Evolutionary conservation across 1,284 basidiomycete genomes (phyloP).

Genomic region (Hymenochaete sp.): DNA sequence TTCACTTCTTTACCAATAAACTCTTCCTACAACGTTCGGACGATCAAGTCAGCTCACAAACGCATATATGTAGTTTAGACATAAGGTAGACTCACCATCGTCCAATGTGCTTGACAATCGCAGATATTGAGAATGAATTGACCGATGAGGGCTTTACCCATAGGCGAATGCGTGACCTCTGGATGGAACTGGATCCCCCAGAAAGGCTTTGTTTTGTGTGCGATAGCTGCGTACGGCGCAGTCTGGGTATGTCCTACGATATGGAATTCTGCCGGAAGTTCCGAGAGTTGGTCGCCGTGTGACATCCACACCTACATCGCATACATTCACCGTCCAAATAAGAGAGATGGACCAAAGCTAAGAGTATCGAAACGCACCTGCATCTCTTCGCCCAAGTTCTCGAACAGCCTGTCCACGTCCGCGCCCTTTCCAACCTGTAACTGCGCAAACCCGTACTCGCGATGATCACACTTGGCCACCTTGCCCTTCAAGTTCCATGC

Average conservation of each 20-base stretch:
- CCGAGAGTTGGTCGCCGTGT: slow-evolving; percentile 90
- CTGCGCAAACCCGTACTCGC: slow-evolving; percentile 92
- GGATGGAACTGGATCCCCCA: slow-evolving; percentile 99
- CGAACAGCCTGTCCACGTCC: slow-evolving; percentile 74
- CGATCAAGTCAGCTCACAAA: background rate
- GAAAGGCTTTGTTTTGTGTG: slow-evolving; percentile 83
- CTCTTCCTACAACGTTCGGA: slow-evolving; percentile 57
- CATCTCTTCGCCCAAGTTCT: slow-evolving; percentile 76
- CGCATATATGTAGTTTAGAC: background rate
- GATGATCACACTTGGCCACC: slow-evolving; percentile 83
- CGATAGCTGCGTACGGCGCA: slow-evolving; percentile 91
- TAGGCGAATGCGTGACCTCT: slow-evolving; percentile 92
- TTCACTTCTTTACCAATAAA: slow-evolving; percentile 98
- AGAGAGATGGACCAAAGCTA: background rate
- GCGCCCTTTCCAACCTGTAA: slow-evolving; percentile 70
- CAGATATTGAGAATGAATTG: slow-evolving; percentile 86
- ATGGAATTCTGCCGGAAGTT: slow-evolving; percentile 78
- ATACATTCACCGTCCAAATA: background rate
- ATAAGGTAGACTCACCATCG: slow-evolving; percentile 59
- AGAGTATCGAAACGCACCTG: slow-evolving; percentile 42
- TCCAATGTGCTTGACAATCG: slow-evolving; percentile 80
- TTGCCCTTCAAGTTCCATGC: slow-evolving; percentile 85
- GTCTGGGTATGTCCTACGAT: slow-evolving; percentile 82
- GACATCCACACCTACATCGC: slow-evolving; percentile 95
- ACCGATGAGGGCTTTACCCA: slow-evolving; percentile 87